phyloP scores from a whole-genome alignment of 208 protist genomes.

The Crithidia expoeki region DNA sequence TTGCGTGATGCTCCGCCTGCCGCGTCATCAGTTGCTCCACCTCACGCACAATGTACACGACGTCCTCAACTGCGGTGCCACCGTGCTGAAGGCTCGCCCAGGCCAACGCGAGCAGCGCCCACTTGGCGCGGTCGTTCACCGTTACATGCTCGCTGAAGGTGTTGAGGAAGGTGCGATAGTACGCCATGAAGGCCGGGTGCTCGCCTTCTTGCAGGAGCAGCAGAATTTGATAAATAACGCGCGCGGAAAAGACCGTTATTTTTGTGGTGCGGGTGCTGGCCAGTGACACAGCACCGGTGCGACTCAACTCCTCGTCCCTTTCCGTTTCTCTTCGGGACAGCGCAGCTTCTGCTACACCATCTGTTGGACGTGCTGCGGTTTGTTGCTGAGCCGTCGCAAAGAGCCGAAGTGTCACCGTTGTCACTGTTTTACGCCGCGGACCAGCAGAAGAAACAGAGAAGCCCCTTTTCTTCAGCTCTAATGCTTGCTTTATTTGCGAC shows the following conservation, averaged over 20 bases:
- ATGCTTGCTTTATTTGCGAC: background rate
- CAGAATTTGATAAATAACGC: conserved; percentile 62
- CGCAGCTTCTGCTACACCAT: background rate
- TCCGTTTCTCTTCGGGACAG: background rate
- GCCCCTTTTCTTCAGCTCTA: background rate
- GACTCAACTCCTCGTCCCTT: background rate
- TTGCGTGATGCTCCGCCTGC: conserved; percentile 8
- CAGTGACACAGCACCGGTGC: too few relatives aligned
- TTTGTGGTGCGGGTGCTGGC: background rate
- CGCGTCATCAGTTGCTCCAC: conserved; percentile 40
- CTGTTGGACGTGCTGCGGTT: background rate
- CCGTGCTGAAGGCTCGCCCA: conserved; percentile 37
- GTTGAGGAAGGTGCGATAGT: conserved; percentile 58
- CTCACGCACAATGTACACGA: conserved; percentile 46
- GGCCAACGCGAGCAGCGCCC: conserved; percentile 45
- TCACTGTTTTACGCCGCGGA: background rate
- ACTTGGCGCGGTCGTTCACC: conserved; percentile 41
- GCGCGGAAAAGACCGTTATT: conserved; percentile 44
- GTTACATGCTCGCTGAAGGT: conserved; percentile 29
- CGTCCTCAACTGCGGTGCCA: conserved; percentile 23
- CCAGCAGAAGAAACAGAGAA: background rate
- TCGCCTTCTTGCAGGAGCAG: conserved; percentile 76
- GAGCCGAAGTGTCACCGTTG: conserved; percentile 8
- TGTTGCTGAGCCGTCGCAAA: background rate
- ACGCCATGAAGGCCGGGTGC: conserved; percentile 61